Conservation (phyloP, 1,284 basidiomycete genomes). For the Sporisorium scitamineum region DNA sequence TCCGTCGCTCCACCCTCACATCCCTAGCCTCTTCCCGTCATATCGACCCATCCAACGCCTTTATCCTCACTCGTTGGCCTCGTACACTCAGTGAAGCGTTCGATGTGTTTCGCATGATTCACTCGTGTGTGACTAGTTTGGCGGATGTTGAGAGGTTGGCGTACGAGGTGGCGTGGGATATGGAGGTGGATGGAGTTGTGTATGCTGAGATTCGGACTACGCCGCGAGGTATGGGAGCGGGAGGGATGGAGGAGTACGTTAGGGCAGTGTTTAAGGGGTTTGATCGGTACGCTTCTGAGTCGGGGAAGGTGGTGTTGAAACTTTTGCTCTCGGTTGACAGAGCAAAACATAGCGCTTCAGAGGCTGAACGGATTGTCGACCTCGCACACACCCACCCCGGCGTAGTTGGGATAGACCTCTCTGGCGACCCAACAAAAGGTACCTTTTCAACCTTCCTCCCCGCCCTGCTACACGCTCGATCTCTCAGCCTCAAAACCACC, state of each 20-base stretch:
- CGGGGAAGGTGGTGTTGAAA: constrained; percentile 7
- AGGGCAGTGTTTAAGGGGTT: constrained; percentile 27
- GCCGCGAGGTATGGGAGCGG: constrained; percentile 13
- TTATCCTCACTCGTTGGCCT: constrained; percentile 23
- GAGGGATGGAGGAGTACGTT: constrained; percentile 18
- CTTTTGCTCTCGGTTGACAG: constrained; percentile 50
- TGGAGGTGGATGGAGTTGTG: constrained; percentile 44
- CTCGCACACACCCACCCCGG: constrained; percentile 23
- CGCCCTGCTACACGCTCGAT: constrained; percentile 17
- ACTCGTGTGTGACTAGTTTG: constrained; percentile 30
- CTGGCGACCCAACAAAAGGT: constrained; percentile 47
- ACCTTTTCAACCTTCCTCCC: constrained; percentile 16
- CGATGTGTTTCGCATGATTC: constrained; percentile 41
- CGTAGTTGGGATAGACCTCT: constrained; percentile 46
- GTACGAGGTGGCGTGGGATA: constrained; percentile 33
- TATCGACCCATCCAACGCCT: constrained; percentile 8
- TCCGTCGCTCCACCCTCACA: constrained; percentile 42
- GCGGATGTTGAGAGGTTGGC: constrained; percentile 30
- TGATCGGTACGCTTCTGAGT: neutral
- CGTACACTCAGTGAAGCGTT: constrained; percentile 45
- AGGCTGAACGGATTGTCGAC: constrained; percentile 18
- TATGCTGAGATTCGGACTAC: constrained; percentile 55
- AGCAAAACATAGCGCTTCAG: constrained; percentile 11
- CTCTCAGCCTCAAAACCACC: constrained; percentile 36
- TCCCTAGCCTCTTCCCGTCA: constrained; percentile 16